A percentile compares a stretch with the other conserved stretches of the same genome.
Evolutionary conservation across 495 filamentous ascomycete genomes (phyloP).

Genomic region (Trichoderma reesei): DNA sequence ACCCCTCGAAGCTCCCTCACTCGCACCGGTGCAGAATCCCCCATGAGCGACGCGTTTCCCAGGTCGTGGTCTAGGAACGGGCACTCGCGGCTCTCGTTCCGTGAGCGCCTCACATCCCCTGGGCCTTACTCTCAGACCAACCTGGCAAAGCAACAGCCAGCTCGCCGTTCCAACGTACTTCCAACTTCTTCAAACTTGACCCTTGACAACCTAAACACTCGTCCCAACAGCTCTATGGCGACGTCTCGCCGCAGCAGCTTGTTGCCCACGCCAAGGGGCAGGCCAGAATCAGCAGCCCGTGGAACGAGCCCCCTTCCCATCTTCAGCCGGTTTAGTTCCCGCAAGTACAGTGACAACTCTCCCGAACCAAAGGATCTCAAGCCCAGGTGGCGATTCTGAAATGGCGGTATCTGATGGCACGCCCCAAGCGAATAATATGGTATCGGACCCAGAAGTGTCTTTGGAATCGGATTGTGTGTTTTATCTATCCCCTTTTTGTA

Average conservation of each 20-base stretch:
- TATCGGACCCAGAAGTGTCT: not conserved
- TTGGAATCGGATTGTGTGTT: not conserved
- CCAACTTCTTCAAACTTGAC: slow-evolving; percentile 15
- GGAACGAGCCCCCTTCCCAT: slow-evolving; percentile 1
- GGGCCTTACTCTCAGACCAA: slow-evolving; percentile 23
- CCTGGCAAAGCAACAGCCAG: slow-evolving; percentile 18
- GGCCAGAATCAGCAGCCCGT: not conserved
- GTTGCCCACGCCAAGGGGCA: slow-evolving; percentile 26
- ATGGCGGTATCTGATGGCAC: not conserved
- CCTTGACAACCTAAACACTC: slow-evolving; percentile 10
- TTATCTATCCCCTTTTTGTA: not conserved
- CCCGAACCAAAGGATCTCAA: slow-evolving; percentile 10
- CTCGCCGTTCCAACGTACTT: slow-evolving; percentile 35
- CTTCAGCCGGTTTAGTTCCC: not conserved
- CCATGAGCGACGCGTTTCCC: slow-evolving; percentile 29
- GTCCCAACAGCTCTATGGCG: slow-evolving; percentile 41
- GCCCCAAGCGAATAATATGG: not conserved
- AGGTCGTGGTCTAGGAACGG: slow-evolving; percentile 18
- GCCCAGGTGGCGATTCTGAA: slow-evolving; percentile 11
- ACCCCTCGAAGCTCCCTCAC: slow-evolving; percentile 35
- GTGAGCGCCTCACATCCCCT: slow-evolving; percentile 37
- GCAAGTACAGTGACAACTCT: slow-evolving; percentile 7
- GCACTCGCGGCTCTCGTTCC: slow-evolving; percentile 35
- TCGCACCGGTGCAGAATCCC: slow-evolving; percentile 31
- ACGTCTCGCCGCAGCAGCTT: slow-evolving; percentile 36